Evolutionary conservation across 257 asterid species (phyloP).

Genomic region (Primulina huaijiensis): DNA sequence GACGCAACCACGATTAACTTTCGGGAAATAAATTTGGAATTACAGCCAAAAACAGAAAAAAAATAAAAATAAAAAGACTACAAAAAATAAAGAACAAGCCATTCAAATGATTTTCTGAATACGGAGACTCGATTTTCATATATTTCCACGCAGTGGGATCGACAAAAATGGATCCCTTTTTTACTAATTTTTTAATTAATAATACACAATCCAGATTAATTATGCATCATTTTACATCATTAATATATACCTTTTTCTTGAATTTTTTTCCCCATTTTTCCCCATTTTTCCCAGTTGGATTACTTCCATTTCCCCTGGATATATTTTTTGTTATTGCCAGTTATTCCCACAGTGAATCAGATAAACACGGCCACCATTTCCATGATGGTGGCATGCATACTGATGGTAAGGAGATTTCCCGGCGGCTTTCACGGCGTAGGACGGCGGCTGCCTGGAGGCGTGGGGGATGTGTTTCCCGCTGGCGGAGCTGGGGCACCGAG

Average conservation of each 20-base stretch:
- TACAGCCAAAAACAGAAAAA: too few species aligned
- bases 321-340: conserved; percentile 65
- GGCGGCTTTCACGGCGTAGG: conserved; percentile 27
- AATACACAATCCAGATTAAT: background rate
- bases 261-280: background rate
- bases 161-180: conserved; percentile 37
- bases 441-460: conserved; percentile 34
- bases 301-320: too few species aligned
- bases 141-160: conserved; percentile 22
- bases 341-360: conserved; percentile 48
- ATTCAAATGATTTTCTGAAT: too few species aligned
- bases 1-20: too few species aligned
- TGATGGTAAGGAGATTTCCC: conserved; percentile 37
- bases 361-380: conserved; percentile 42
- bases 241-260: conserved; percentile 14
- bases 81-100: too few species aligned
- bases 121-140: conserved; percentile 9
- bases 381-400: conserved; percentile 26
- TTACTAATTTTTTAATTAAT: conserved; percentile 3
- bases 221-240: conserved; percentile 27
- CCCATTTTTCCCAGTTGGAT: background rate
- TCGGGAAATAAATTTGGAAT: too few species aligned
- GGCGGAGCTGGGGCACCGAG: conserved; percentile 25
- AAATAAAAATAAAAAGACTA: too few species aligned
- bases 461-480: conserved; percentile 27